Base-by-base conservation (phyloP, 148 eudicot species). In the Cornus kousa region DNA sequence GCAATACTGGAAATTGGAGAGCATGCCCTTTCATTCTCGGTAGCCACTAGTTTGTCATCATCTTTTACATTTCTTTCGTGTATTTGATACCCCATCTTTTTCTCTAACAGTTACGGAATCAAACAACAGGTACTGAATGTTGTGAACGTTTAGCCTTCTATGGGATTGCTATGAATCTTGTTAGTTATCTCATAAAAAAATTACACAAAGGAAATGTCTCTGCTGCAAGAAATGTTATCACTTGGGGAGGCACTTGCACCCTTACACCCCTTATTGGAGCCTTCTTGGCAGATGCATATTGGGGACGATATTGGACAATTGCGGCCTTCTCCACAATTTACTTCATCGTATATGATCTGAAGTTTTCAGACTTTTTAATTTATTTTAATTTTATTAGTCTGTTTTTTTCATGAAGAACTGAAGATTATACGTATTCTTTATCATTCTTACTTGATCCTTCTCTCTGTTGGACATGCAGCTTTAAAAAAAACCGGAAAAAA, bases 301-400 rank as follows among this genome's bases (percentile, higher is more conserved):
- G 90, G 97, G 97, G 97, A 82, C 87, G 95, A 91, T 93, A 91
- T 81, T 89, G 95, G 93, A 93, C 97, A 31, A 93, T 93, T 71
- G 93, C 93, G 55, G 82, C 76, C 72, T 93, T 93, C 80, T 91
- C 94, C 69, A 78, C 86, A 28, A 85, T 91, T 22, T 91, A 93
- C 72, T 88, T 93, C 77, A 81, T 93, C 22, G 95, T 91, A 85
- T 79, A 74, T 82, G 23, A 70, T 13, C 17, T 64, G 37, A 5
- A 17, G 20, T 19, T 7, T 43, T 43, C 48, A 43, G 28, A 28
- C 28, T 28, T 28, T 28, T 28, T 28, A 28, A 28, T 28, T 28
- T 28, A 28, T 28, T 28, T 28, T 28, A 28, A 28, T 28, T 28
- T 28, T 28, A 28, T 28, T 28, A 28, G 28, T 28, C 0, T 28